A percentile compares a stretch with the other conserved stretches of the same genome.
Conservation (phyloP, 106 monocot species). For the Acanthochlamys bracteata region DNA sequence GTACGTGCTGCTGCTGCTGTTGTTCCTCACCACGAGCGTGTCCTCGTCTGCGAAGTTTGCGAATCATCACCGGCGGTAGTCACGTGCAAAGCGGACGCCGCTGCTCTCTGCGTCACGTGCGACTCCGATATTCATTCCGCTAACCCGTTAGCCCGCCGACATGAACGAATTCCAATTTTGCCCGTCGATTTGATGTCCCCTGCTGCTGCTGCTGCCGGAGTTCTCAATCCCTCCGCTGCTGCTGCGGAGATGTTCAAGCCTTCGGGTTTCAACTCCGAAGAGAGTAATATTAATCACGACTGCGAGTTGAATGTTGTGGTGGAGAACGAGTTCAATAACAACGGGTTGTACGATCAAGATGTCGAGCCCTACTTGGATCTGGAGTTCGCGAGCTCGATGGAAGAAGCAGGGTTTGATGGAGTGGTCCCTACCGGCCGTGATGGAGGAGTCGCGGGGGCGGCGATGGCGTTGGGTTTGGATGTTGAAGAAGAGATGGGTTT, state of each 20-base stretch:
- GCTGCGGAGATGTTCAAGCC: not conserved
- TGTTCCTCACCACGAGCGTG: constrained; percentile 49
- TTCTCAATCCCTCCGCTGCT: constrained; percentile 9
- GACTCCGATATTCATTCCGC: constrained; percentile 67
- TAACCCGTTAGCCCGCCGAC: constrained; percentile 57
- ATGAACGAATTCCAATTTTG: constrained; percentile 38
- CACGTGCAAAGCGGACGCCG: constrained; percentile 72
- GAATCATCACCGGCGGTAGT: constrained; percentile 49
- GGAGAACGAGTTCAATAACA: constrained; percentile 5
- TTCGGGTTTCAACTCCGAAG: not conserved
- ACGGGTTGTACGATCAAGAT: not conserved
- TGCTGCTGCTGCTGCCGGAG: constrained; percentile 4
- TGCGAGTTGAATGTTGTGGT: constrained; percentile 21
- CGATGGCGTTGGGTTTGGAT: not conserved
- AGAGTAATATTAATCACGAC: constrained; percentile 21
- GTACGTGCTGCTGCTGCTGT: constrained; percentile 24
- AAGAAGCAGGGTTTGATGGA: constrained; percentile 24
- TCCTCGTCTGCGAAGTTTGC: constrained; percentile 71
- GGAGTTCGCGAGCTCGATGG: constrained; percentile 19
- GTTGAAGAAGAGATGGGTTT: constrained; percentile 22
- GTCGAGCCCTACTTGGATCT: constrained; percentile 43
- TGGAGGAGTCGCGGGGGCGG: not conserved
- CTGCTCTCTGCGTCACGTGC: constrained; percentile 51
- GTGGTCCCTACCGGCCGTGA: constrained; percentile 39
- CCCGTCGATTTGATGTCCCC: constrained; percentile 8